Conservation (phyloP, 768 basidiomycete genomes). For the Pisolithus albus region DNA sequence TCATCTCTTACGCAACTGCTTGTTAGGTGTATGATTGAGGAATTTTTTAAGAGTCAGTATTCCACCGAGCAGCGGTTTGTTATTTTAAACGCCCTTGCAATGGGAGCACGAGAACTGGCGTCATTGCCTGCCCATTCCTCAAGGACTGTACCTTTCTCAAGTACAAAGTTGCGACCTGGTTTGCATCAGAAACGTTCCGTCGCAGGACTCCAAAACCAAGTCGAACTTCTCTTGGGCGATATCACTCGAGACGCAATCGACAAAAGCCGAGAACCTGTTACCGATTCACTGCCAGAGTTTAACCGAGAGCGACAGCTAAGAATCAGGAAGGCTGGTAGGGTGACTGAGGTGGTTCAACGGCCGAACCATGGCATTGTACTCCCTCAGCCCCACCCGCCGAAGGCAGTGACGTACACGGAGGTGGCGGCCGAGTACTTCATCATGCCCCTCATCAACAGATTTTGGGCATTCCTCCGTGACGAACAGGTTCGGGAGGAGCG, state of each 20-base stretch:
- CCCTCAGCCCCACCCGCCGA: constrained; percentile 4
- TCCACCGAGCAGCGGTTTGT: constrained; percentile 79
- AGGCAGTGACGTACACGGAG: constrained; percentile 44
- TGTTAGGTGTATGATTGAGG: constrained; percentile 75
- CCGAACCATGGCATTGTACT: constrained; percentile 14
- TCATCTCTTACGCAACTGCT: constrained; percentile 2
- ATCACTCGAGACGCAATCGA: constrained; percentile 61
- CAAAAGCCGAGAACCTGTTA: constrained; percentile 46
- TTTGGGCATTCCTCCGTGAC: constrained; percentile 91
- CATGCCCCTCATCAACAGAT: constrained; percentile 84
- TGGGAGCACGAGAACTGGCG: constrained; percentile 82
- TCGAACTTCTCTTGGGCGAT: constrained; percentile 55
- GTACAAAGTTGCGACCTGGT: constrained; percentile 65
- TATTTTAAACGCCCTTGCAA: constrained; percentile 79
- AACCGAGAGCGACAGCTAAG: constrained; percentile 71
- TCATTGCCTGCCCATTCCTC: constrained; percentile 31
- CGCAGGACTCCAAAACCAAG: constrained; percentile 31
- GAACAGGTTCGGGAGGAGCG: constrained; percentile 71
- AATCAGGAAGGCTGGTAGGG: constrained; percentile 42
- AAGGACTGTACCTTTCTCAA: constrained; percentile 55
- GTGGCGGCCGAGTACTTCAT: constrained; percentile 87
- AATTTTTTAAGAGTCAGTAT: constrained; percentile 92
- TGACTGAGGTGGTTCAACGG: constrained; percentile 36
- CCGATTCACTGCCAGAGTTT: constrained; percentile 52
- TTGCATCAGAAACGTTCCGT: constrained; percentile 67